Percentiles rank a stretch among this genome's conserved stretches.
Evolutionary conservation across 176 grass and related monocot species (phyloP).

Genomic region (Zoysia pacifica): DNA sequence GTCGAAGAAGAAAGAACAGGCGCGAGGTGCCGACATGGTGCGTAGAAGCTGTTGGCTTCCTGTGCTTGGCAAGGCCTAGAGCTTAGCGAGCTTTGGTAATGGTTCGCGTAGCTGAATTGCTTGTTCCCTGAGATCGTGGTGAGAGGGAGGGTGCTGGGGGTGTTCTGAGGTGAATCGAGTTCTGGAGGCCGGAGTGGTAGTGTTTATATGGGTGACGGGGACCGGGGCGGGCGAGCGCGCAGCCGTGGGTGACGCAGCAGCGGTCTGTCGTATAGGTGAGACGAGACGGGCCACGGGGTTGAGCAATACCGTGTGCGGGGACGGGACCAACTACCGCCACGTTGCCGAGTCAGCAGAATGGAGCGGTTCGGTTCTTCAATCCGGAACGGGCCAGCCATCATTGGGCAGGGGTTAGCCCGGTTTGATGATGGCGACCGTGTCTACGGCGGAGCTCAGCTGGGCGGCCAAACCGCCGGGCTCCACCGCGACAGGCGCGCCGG

Average conservation of each 20-base stretch:
- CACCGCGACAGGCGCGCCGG: not conserved
- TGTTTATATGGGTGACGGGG: constrained; percentile 28
- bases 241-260: not conserved
- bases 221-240: not conserved
- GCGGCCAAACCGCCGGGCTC: not conserved
- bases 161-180: not conserved
- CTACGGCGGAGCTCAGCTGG: not conserved
- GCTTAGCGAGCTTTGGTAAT: not conserved
- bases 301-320: not conserved
- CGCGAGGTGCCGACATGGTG: not conserved
- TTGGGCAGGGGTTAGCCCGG: not conserved
- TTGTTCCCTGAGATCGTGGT: not conserved
- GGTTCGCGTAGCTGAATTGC: not conserved
- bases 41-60: no score
- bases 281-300: constrained; percentile 17
- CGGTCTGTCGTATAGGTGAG: not conserved
- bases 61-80: not conserved
- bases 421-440: not conserved
- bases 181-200: not conserved
- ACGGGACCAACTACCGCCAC: not conserved
- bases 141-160: not conserved
- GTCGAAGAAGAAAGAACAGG: constrained; percentile 53
- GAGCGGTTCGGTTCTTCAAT: constrained; percentile 14
- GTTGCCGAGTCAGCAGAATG: not conserved
- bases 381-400: not conserved